Evolutionary conservation across 2,329 filamentous ascomycete genomes (phyloP).

Genomic region (Westerdykella aurantiaca): DNA sequence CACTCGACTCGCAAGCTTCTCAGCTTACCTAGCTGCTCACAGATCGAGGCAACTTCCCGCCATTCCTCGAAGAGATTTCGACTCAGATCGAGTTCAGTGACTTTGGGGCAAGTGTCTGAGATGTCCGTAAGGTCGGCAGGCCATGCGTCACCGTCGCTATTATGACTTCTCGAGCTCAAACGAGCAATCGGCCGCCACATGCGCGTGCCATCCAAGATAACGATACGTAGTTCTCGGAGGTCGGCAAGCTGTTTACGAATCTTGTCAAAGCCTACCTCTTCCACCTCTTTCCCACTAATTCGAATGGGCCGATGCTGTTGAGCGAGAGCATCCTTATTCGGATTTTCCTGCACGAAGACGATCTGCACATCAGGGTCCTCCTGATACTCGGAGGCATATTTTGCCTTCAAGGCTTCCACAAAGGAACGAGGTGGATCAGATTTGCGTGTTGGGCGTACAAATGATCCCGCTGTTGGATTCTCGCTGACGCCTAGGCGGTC

Average conservation of each 20-base stretch:
- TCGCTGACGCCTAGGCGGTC: conserved; percentile 54
- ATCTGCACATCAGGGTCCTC: conserved; percentile 31
- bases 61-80: conserved; percentile 72
- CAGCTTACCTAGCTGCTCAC: conserved; percentile 61
- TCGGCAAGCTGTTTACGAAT: conserved; percentile 73
- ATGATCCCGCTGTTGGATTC: conserved; percentile 70
- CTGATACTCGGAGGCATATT: conserved; percentile 65
- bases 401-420: conserved; percentile 70
- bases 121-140: conserved; percentile 46
- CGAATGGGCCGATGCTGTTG: conserved; percentile 51
- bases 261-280: conserved; percentile 95
- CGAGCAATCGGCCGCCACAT: conserved; percentile 44
- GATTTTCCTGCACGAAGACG: conserved; percentile 23
- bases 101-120: conserved; percentile 49
- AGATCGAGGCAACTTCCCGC: conserved; percentile 63
- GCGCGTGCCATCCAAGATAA: conserved; percentile 72
- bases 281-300: conserved; percentile 75
- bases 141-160: conserved; percentile 16
- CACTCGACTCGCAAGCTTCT: conserved; percentile 66
- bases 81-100: conserved; percentile 74
- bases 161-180: conserved; percentile 11
- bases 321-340: conserved; percentile 13
- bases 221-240: conserved; percentile 69
- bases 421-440: conserved; percentile 66
- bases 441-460: conserved; percentile 71